These are phyloP conservation scores for Mucor velutinosus DNA, from an alignment of 371 early-diverging fungal species.

Conservation along the genomic window DNA sequence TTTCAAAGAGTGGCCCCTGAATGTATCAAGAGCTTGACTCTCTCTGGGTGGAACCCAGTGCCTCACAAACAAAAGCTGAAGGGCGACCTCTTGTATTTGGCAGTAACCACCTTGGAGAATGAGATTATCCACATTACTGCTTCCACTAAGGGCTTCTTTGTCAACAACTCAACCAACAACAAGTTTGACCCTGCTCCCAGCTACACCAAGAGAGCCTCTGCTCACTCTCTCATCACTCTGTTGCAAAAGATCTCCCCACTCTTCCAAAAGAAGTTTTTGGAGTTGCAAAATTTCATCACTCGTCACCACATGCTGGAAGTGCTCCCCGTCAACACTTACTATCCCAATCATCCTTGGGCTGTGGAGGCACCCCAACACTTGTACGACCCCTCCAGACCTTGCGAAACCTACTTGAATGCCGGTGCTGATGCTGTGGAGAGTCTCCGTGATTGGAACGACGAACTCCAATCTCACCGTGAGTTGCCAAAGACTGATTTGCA, in stretches of 20 bases:
- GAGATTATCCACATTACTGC: conserved; percentile 86
- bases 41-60: conserved; percentile 94
- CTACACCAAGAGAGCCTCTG: conserved; percentile 40
- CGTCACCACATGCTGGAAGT: conserved; percentile 83
- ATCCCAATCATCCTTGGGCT: conserved; percentile 83
- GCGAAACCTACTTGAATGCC: conserved; percentile 67
- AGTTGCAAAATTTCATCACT: conserved; percentile 68
- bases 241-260: conserved; percentile 69
- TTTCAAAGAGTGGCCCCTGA: conserved; percentile 61
- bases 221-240: conserved; percentile 75
- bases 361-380: conserved; percentile 61
- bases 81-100: conserved; percentile 88
- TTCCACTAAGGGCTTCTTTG: conserved; percentile 83
- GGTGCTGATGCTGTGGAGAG: conserved; percentile 75
- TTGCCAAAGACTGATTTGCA: conserved; percentile 75
- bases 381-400: conserved; percentile 67
- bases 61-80: conserved; percentile 74
- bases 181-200: conserved; percentile 75
- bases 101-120: conserved; percentile 81
- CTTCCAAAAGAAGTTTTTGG: conserved; percentile 71
- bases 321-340: conserved; percentile 66
- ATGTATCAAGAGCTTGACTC: conserved; percentile 73
- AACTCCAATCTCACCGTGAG: conserved; percentile 87
- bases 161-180: conserved; percentile 75
- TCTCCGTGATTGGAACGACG: conserved; percentile 96